phyloP scores from a whole-genome alignment of 2,329 filamentous ascomycete species.

The Trichoderma sp. region DNA sequence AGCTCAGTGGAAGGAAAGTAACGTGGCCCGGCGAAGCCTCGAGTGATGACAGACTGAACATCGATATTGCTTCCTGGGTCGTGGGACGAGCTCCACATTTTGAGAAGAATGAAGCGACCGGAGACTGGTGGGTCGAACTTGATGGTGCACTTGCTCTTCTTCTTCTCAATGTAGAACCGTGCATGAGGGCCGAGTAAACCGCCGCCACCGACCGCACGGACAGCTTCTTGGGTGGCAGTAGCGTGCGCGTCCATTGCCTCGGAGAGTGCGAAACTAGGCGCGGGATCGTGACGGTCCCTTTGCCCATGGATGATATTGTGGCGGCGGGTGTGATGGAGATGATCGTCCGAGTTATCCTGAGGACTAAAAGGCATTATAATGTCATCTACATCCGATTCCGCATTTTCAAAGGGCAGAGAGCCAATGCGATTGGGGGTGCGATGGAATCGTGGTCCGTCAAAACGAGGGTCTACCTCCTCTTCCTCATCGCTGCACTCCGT shows the following conservation, averaged over 20 bases:
- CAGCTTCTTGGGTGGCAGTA: conserved; percentile 54
- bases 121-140: conserved; percentile 80
- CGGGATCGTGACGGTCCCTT: conserved; percentile 23
- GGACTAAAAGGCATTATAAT: conserved; percentile 27
- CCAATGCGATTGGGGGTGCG: conserved; percentile 52
- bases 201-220: conserved; percentile 54
- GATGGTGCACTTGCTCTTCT: conserved; percentile 82
- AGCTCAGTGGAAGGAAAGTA: conserved; percentile 72
- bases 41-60: conserved; percentile 78
- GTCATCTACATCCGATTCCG: conserved; percentile 38
- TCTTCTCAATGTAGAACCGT: conserved; percentile 76
- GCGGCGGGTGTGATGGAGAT: conserved; percentile 26
- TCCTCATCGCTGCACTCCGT: conserved; percentile 62
- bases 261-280: conserved; percentile 27
- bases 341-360: conserved; percentile 28
- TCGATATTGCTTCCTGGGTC: conserved; percentile 72
- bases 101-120: conserved; percentile 79
- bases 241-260: conserved; percentile 47
- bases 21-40: conserved; percentile 80
- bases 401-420: conserved; percentile 52
- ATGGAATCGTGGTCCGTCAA: conserved; percentile 30
- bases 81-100: conserved; percentile 79
- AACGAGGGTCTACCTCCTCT: conserved; percentile 41
- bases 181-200: conserved; percentile 70
- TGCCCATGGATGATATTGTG: conserved; percentile 24